Evolutionary conservation across 1,284 basidiomycete genomes (phyloP).

Genomic region (Rhodofomes roseus): DNA sequence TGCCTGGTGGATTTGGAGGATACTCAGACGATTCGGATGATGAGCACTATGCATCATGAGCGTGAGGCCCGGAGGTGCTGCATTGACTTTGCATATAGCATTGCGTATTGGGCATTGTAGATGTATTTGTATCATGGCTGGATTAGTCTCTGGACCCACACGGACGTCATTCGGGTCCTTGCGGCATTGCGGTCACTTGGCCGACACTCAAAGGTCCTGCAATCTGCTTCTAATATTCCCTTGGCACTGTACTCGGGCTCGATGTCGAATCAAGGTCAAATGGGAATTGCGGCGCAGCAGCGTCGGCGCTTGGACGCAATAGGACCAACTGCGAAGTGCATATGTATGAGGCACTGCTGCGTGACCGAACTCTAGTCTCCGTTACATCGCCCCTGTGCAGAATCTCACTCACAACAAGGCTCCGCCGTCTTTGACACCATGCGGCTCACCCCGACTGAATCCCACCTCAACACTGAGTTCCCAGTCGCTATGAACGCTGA

Average conservation of each 20-base stretch:
- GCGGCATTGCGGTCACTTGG: too few relatives aligned
- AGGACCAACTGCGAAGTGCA: background rate
- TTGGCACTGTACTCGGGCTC: too few relatives aligned
- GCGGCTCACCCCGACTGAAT: conserved; percentile 18
- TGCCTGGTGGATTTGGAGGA: conserved; percentile 21
- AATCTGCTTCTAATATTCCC: too few relatives aligned
- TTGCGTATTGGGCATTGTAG: background rate
- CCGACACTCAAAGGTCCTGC: background rate
- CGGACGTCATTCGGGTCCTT: background rate
- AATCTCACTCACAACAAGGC: background rate
- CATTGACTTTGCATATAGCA: background rate
- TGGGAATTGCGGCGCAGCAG: background rate
- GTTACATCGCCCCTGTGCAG: background rate
- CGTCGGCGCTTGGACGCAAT: background rate
- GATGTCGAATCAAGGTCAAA: too few relatives aligned
- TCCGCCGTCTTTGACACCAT: conserved; percentile 7
- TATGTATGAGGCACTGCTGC: background rate
- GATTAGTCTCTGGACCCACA: background rate
- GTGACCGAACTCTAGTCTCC: background rate
- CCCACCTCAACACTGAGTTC: conserved; percentile 17
- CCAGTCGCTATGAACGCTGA: conserved; percentile 20
- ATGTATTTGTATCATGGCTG: conserved; percentile 1
- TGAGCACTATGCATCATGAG: background rate
- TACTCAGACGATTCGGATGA: conserved; percentile 9
- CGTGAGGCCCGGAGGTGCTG: background rate